Evolutionary conservation across 192 early-diverging fungal species (phyloP).

Genomic region (Podochytrium sp.): DNA sequence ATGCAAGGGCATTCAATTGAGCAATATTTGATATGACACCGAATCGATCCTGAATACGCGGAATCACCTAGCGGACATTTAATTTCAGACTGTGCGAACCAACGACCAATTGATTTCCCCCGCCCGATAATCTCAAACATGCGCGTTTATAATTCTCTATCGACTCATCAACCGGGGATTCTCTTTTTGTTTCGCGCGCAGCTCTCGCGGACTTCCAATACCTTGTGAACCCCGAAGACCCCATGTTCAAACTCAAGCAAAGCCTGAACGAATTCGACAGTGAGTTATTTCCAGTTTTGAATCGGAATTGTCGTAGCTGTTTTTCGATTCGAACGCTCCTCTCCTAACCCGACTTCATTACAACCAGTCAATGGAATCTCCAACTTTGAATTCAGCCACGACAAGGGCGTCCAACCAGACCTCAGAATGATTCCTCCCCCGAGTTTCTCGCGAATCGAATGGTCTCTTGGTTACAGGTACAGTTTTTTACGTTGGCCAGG

Average conservation of each 20-base stretch:
- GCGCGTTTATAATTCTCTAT: not conserved
- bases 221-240: conserved; percentile 48
- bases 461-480: conserved; percentile 60
- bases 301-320: too few species aligned
- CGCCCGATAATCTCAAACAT: not conserved
- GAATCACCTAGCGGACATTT: too few species aligned
- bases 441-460: conserved; percentile 54
- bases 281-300: conserved; percentile 21
- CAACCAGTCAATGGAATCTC: conserved; percentile 48
- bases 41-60: too few species aligned
- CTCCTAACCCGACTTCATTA: not conserved
- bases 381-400: conserved; percentile 37
- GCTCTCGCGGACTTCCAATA: conserved; percentile 69
- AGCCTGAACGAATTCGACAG: conserved; percentile 51
- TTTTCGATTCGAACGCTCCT: not conserved
- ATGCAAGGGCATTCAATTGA: too few species aligned
- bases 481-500: not conserved
- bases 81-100: too few species aligned
- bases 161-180: not conserved
- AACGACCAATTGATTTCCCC: not conserved
- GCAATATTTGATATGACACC: too few species aligned
- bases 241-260: conserved; percentile 49
- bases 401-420: conserved; percentile 40
- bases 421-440: conserved; percentile 62
- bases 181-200: too few species aligned